phyloP scores from a whole-genome alignment of 352 stramenopile genomes.

The Globisporangium nagaii region DNA sequence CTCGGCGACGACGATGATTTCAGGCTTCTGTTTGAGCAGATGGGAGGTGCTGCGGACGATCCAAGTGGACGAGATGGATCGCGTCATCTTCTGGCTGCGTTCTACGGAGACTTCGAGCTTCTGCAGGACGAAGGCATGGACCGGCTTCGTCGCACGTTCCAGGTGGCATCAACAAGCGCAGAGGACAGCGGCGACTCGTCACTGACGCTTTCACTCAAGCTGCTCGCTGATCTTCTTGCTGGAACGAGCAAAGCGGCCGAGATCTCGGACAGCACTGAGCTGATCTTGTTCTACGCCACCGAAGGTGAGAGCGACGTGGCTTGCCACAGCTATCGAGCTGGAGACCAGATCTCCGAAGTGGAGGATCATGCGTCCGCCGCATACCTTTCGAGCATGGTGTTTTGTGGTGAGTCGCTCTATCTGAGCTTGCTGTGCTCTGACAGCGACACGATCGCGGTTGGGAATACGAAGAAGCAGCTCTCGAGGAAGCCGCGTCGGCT shows the following conservation, averaged over 20 bases:
- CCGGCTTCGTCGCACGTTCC: constrained; percentile 15
- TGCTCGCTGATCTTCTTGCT: constrained; percentile 22
- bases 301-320: constrained; percentile 12
- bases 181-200: constrained; percentile 5
- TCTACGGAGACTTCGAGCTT: constrained; percentile 50
- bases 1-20: constrained; percentile 27
- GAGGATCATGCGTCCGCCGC: constrained; percentile 23
- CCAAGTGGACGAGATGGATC: not conserved
- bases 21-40: constrained; percentile 3
- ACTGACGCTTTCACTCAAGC: constrained; percentile 14
- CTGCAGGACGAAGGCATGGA: constrained; percentile 22
- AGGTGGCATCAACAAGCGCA: not conserved
- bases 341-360: constrained; percentile 23
- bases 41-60: not conserved
- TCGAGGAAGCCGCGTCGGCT: constrained; percentile 14
- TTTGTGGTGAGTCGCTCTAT: constrained; percentile 36
- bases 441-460: constrained; percentile 8
- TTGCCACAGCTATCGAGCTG: constrained; percentile 17
- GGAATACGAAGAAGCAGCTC: constrained; percentile 5
- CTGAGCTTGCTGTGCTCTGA: constrained; percentile 35
- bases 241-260: constrained; percentile 10
- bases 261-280: constrained; percentile 16
- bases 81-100: constrained; percentile 20
- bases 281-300: constrained; percentile 23
- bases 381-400: constrained; percentile 45